Evolutionary conservation across 345 rosid species (phyloP).

Genomic region (Eucalyptus curtisii): DNA sequence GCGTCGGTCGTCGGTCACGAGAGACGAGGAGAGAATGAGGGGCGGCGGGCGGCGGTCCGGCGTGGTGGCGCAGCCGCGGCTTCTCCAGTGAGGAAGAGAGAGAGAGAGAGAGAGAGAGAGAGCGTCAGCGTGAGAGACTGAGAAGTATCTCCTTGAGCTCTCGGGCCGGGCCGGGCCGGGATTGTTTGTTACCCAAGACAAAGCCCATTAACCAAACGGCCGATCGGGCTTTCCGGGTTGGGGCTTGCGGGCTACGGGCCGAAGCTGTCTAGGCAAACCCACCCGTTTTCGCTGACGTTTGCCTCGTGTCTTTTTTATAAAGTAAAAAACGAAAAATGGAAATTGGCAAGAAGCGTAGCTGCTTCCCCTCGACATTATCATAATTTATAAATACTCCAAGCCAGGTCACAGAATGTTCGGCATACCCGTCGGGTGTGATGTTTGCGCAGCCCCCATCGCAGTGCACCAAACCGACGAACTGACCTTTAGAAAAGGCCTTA

Average conservation of each 20-base stretch:
- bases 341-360: not conserved
- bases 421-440: rapidly evolving
- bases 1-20: not conserved
- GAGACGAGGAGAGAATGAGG: not conserved
- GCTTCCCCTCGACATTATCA: not conserved
- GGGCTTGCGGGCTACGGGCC: not conserved
- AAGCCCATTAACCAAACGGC: not conserved
- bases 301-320: not conserved
- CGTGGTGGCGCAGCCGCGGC: not conserved
- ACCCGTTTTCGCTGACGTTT: not conserved
- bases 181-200: not conserved
- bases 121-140: not conserved
- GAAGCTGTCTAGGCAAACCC: not conserved
- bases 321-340: no score
- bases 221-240: not conserved
- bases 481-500: no score
- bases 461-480: rapidly evolving
- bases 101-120: not conserved
- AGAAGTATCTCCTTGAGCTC: not conserved
- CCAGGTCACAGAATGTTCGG: rapidly evolving
- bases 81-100: not conserved
- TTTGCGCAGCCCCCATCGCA: rapidly evolving
- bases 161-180: not conserved
- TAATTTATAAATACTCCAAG: not conserved
- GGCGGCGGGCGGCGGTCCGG: not conserved